Evolutionary conservation across 2,329 filamentous ascomycete species (phyloP).

Genomic region (Dactylonectria estremocensis): DNA sequence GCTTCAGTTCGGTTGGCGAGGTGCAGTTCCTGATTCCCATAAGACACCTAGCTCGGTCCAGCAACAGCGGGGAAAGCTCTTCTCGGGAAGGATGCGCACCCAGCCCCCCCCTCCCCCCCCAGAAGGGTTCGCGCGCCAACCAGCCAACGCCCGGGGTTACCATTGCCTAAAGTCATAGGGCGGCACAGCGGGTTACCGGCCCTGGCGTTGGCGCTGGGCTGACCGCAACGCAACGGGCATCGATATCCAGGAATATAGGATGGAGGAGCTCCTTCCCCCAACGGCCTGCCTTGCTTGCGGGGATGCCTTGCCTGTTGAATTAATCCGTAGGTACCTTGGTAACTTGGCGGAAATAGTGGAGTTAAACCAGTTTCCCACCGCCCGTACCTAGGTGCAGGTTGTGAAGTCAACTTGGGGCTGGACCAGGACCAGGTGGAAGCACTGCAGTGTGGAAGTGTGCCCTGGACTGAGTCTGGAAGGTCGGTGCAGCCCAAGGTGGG

Average conservation of each 20-base stretch:
- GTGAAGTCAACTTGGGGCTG: not conserved
- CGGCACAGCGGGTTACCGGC: not conserved
- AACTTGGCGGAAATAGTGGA: conserved; percentile 27
- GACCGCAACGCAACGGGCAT: not conserved
- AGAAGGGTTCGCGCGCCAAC: conserved; percentile 1
- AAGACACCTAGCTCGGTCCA: not conserved
- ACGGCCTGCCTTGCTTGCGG: conserved; percentile 3
- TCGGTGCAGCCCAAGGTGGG: not conserved
- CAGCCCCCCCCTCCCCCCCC: not conserved
- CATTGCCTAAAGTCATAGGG: conserved; percentile 6
- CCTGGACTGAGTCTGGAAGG: conserved; percentile 11
- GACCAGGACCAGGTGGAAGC: no score
- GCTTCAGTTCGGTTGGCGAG: not conserved
- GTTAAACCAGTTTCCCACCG: conserved; percentile 13
- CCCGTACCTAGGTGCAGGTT: conserved; percentile 12
- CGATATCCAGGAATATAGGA: not conserved
- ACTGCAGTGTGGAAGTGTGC: not conserved
- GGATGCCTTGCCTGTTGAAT: not conserved
- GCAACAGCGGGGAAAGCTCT: conserved; percentile 10
- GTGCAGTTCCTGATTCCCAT: not conserved
- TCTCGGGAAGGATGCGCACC: not conserved
- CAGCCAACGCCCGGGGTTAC: not conserved
- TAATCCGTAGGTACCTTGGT: conserved; percentile 9
- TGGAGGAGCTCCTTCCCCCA: conserved; percentile 5
- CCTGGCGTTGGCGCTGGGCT: not conserved